Evolutionary conservation across 2,329 filamentous ascomycete genomes (phyloP).

Genomic region (Aureobasidium zeae): DNA sequence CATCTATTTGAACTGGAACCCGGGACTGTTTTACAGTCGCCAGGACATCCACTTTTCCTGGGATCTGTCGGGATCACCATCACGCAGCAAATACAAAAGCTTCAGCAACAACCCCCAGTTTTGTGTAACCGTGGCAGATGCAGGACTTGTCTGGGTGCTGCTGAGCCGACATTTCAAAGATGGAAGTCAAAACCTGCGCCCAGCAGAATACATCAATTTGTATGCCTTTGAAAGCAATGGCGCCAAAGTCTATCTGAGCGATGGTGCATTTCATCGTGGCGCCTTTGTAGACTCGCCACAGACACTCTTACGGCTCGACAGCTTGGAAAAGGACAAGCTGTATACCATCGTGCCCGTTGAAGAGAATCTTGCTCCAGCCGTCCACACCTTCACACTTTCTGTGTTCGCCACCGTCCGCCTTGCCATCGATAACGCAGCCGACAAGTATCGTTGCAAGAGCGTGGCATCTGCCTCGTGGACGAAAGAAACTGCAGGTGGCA

Average conservation of each 20-base stretch:
- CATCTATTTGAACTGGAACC: slow-evolving; percentile 96
- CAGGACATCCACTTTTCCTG: slow-evolving; percentile 89
- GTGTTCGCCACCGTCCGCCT: slow-evolving; percentile 63
- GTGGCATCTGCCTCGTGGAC: slow-evolving; percentile 63
- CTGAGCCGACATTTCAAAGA: slow-evolving; percentile 69
- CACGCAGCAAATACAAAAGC: slow-evolving; percentile 60
- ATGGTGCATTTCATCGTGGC: slow-evolving; percentile 61
- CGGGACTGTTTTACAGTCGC: slow-evolving; percentile 66
- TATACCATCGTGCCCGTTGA: slow-evolving; percentile 66
- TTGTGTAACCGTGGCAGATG: slow-evolving; percentile 41
- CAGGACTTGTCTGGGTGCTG: slow-evolving; percentile 69
- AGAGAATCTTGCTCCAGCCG: slow-evolving; percentile 62
- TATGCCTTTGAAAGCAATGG: slow-evolving; percentile 68
- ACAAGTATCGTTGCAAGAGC: slow-evolving; percentile 51
- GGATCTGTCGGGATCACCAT: slow-evolving; percentile 42
- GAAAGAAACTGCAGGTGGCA: slow-evolving; percentile 71
- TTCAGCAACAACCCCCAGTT: slow-evolving; percentile 58
- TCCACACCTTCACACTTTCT: slow-evolving; percentile 79
- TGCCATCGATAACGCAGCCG: slow-evolving; percentile 50
- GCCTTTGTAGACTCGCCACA: slow-evolving; percentile 94
- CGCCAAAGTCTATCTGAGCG: slow-evolving; percentile 62
- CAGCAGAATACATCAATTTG: slow-evolving; percentile 74
- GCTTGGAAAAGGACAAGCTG: slow-evolving; percentile 42
- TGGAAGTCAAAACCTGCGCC: slow-evolving; percentile 34
- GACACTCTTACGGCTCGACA: slow-evolving; percentile 68